Conservation (phyloP, 1,139 yeast genomes). For the Meyerozyma carpophila region DNA sequence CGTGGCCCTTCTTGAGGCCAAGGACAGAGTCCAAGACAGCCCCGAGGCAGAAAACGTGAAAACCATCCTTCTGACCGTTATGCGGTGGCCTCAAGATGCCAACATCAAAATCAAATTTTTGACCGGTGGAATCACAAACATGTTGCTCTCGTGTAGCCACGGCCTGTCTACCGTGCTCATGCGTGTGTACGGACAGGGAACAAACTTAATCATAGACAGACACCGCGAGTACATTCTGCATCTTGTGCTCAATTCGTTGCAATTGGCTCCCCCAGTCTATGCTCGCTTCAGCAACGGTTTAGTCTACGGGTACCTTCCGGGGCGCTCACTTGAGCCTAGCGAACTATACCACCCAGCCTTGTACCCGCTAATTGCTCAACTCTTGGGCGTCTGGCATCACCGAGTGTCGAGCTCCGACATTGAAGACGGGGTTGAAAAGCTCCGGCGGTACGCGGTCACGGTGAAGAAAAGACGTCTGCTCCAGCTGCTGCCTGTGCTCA, state of each 20-base stretch:
- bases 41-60: not conserved
- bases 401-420: conserved; percentile 40
- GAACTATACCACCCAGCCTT: conserved; percentile 46
- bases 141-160: conserved; percentile 51
- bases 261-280: conserved; percentile 65
- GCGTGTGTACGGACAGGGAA: conserved; percentile 74
- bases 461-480: conserved; percentile 11
- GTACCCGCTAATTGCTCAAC: conserved; percentile 58
- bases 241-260: conserved; percentile 52
- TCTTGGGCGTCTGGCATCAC: conserved; percentile 70
- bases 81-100: conserved; percentile 19
- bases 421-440: conserved; percentile 44
- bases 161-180: conserved; percentile 41
- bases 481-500: not conserved
- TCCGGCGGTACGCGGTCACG: conserved; percentile 30
- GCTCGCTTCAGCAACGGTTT: conserved; percentile 72
- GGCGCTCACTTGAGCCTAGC: conserved; percentile 53
- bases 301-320: conserved; percentile 65
- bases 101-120: conserved; percentile 33
- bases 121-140: conserved; percentile 80
- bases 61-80: not conserved
- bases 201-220: conserved; percentile 67
- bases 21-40: not conserved
- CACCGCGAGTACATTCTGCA: conserved; percentile 75
- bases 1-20: not conserved